These are phyloP conservation scores for Sphaerulina populicola DNA, from an alignment of 2,329 filamentous ascomycete genomes.

Conservation along the genomic window DNA sequence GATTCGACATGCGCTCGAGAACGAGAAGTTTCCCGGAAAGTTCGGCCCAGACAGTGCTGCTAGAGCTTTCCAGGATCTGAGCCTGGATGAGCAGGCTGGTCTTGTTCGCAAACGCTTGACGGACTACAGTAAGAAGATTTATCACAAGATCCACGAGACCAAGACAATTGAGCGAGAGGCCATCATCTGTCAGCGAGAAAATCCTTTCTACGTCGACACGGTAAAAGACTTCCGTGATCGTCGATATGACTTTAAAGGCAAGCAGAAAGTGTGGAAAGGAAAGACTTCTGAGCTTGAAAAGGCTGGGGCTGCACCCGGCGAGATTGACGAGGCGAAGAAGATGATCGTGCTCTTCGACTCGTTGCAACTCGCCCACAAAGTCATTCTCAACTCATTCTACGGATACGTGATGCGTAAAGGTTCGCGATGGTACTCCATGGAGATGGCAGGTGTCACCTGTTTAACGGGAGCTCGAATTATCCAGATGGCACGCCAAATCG, in stretches of 20 bases:
- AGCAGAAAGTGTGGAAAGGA: slow-evolving; percentile 97
- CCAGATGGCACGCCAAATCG: slow-evolving; percentile 85
- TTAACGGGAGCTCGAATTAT: slow-evolving; percentile 94
- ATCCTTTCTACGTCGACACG: slow-evolving; percentile 96
- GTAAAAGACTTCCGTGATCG: slow-evolving; percentile 94
- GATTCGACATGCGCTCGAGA: slow-evolving; percentile 85
- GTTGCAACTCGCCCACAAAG: slow-evolving; percentile 91
- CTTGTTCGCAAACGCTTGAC: slow-evolving; percentile 81
- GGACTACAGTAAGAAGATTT: slow-evolving; percentile 95
- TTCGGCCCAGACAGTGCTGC: slow-evolving; percentile 55
- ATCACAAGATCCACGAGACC: slow-evolving; percentile 96
- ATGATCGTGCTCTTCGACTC: slow-evolving; percentile 98
- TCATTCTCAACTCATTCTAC: slow-evolving; percentile 98
- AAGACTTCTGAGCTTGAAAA: slow-evolving; percentile 83
- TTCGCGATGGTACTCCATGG: slow-evolving; percentile 97
- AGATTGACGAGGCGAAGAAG: slow-evolving; percentile 93
- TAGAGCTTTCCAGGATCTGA: slow-evolving; percentile 72
- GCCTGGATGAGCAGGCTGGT: slow-evolving; percentile 69
- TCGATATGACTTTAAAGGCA: slow-evolving; percentile 95
- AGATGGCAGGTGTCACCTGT: slow-evolving; percentile 98
- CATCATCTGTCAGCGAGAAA: slow-evolving; percentile 96
- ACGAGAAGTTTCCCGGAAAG: slow-evolving; percentile 82
- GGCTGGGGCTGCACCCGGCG: slow-evolving; percentile 62
- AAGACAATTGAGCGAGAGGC: slow-evolving; percentile 89
- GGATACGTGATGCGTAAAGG: slow-evolving; percentile 99